phyloP scores from a whole-genome alignment of 2,329 filamentous ascomycete species.

The Grosmannia penicillata region DNA sequence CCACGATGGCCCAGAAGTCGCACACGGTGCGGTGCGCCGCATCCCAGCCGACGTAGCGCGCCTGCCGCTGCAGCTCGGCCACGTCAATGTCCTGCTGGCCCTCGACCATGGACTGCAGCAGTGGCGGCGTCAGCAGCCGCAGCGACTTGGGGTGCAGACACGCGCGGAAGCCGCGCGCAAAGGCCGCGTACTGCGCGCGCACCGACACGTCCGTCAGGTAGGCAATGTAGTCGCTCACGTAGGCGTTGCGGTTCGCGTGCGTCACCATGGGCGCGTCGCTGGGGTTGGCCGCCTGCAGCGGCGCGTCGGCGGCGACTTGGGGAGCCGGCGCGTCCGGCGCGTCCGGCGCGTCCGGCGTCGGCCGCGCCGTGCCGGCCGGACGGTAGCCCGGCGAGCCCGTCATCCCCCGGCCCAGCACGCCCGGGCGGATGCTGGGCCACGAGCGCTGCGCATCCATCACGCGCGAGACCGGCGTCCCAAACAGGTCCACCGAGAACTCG shows the following conservation, averaged over 20 bases:
- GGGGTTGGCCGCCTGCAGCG: conserved; percentile 4
- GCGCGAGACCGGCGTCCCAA: conserved; percentile 40
- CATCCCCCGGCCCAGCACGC: conserved; percentile 3
- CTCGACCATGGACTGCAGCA: conserved; percentile 68
- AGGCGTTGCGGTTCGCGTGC: conserved; percentile 60
- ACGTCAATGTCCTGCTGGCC: conserved; percentile 73
- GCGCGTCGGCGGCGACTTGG: conserved; percentile 11
- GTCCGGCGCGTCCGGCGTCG: too few species aligned
- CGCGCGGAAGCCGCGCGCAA: conserved; percentile 63
- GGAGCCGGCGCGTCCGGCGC: too few species aligned
- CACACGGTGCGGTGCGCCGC: conserved; percentile 52
- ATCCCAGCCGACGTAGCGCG: conserved; percentile 73
- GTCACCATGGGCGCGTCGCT: conserved; percentile 61
- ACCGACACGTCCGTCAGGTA: conserved; percentile 73
- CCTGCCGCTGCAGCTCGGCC: conserved; percentile 50
- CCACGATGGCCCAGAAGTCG: conserved; percentile 76
- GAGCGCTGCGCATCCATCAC: conserved; percentile 32
- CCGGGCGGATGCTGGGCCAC: conserved; percentile 39
- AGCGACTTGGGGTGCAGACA: conserved; percentile 60
- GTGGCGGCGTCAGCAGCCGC: conserved; percentile 51
- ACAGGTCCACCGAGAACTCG: conserved; percentile 57
- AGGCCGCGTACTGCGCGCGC: conserved; percentile 62
- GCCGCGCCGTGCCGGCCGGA: neutral
- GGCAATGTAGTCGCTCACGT: conserved; percentile 69
- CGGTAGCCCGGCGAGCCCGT: conserved; percentile 9